A percentile compares a stretch with the other conserved stretches of the same genome.
Conservation (phyloP, 2,329 filamentous ascomycete genomes). For the Fusarium zealandicum region DNA sequence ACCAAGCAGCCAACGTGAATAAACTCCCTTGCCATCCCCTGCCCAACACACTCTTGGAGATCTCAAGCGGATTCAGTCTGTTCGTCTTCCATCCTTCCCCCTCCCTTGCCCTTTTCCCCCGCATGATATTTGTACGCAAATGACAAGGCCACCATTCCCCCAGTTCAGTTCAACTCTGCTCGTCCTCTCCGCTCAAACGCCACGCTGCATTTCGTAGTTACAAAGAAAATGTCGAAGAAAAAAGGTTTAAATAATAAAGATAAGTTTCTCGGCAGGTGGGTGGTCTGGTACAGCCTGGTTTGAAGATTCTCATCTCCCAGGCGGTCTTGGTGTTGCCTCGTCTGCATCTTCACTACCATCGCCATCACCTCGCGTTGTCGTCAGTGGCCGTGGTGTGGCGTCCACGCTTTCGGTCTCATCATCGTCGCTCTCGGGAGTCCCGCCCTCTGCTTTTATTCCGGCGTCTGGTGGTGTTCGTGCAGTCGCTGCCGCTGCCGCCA, state of each 20-base stretch:
- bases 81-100: constrained; percentile 17
- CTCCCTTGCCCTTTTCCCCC: background rate
- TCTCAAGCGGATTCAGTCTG: constrained; percentile 35
- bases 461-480: constrained; percentile 39
- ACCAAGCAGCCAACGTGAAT: constrained; percentile 19
- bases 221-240: constrained; percentile 34
- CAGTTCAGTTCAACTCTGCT: constrained; percentile 24
- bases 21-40: constrained; percentile 29
- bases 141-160: constrained; percentile 22
- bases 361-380: constrained; percentile 17
- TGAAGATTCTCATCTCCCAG: constrained; percentile 34
- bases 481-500: constrained; percentile 8
- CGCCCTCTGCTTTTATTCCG: constrained; percentile 18
- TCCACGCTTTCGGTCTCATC: constrained; percentile 44
- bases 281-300: background rate
- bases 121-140: constrained; percentile 12
- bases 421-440: constrained; percentile 12
- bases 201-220: constrained; percentile 41
- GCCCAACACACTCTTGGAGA: constrained; percentile 13
- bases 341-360: constrained; percentile 38
- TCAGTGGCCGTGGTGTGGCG: constrained; percentile 53
- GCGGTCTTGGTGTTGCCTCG: constrained; percentile 52
- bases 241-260: constrained; percentile 9
- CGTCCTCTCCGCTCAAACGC: constrained; percentile 39
- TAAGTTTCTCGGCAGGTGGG: background rate